Conservation (phyloP, 2,329 filamentous ascomycete genomes). For the Trichoderma sp. region DNA sequence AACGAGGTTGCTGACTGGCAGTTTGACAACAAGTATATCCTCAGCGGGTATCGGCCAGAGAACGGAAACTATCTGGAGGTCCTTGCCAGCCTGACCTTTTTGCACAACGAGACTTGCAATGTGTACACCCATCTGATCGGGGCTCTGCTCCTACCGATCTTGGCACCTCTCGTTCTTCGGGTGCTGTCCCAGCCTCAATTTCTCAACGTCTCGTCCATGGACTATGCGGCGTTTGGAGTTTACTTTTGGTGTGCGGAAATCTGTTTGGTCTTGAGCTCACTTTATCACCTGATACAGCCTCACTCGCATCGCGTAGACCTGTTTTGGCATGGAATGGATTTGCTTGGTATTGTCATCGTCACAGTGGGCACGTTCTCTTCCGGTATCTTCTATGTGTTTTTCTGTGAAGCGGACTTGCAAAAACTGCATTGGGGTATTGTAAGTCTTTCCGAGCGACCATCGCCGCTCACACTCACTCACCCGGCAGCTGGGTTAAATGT, state of each 20-base stretch:
- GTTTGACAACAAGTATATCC: conserved; percentile 10
- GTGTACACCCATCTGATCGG: conserved; percentile 5
- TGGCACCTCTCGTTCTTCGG: background rate
- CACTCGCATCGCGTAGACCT: background rate
- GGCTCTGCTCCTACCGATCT: background rate
- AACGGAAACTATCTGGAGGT: background rate
- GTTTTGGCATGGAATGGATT: conserved; percentile 8
- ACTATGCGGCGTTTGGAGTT: background rate
- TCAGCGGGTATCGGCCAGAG: conserved; percentile 2
- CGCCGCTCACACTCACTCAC: background rate
- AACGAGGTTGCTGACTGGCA: conserved; percentile 4
- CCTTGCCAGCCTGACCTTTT: background rate
- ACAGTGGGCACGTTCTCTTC: conserved; percentile 6
- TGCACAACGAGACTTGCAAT: conserved; percentile 10
- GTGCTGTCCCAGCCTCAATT: background rate
- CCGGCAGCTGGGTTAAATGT: background rate
- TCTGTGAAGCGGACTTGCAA: conserved; percentile 1
- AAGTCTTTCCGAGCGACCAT: background rate
- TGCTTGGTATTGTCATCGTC: conserved; percentile 4
- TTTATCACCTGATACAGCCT: conserved; percentile 8
- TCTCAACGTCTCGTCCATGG: background rate
- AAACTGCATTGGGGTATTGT: conserved; percentile 7
- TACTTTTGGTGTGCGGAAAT: conserved; percentile 1
- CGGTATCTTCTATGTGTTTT: conserved; percentile 8
- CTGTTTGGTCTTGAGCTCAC: background rate